Evolutionary conservation across 2,329 filamentous ascomycete genomes (phyloP).

Genomic region (Calonectria crousiana): DNA sequence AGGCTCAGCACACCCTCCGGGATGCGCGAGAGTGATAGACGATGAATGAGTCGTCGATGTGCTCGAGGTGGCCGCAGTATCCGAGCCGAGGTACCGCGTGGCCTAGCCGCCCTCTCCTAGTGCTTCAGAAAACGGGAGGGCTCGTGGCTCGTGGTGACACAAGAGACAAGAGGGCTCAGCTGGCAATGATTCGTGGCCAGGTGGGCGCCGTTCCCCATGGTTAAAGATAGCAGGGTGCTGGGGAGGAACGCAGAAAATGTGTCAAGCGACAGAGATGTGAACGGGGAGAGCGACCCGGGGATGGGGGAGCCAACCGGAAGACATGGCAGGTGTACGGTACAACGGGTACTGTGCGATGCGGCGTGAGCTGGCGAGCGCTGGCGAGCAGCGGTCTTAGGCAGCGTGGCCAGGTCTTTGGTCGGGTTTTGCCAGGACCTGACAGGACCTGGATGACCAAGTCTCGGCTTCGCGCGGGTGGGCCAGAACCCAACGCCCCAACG

Average conservation of each 20-base stretch:
- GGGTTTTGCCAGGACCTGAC: neutral
- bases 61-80: neutral
- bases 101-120: neutral
- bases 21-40: neutral
- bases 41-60: conserved; percentile 7
- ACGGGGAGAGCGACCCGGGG: conserved; percentile 10
- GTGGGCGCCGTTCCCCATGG: conserved; percentile 2
- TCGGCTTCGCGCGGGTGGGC: conserved; percentile 10
- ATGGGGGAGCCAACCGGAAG: conserved; percentile 26
- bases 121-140: neutral
- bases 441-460: neutral
- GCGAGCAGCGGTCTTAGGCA: neutral
- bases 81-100: neutral
- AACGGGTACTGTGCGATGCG: conserved; percentile 9
- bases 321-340: conserved; percentile 9
- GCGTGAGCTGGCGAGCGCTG: neutral
- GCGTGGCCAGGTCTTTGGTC: neutral
- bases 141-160: neutral
- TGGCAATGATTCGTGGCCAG: neutral
- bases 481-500: neutral
- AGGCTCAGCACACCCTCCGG: conserved; percentile 3
- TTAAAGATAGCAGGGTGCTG: neutral
- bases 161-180: conserved; percentile 1
- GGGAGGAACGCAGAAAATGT: neutral
- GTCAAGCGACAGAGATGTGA: neutral